phyloP scores from a whole-genome alignment of 2,329 filamentous ascomycete genomes.

The Sclerotinia subarctica region DNA sequence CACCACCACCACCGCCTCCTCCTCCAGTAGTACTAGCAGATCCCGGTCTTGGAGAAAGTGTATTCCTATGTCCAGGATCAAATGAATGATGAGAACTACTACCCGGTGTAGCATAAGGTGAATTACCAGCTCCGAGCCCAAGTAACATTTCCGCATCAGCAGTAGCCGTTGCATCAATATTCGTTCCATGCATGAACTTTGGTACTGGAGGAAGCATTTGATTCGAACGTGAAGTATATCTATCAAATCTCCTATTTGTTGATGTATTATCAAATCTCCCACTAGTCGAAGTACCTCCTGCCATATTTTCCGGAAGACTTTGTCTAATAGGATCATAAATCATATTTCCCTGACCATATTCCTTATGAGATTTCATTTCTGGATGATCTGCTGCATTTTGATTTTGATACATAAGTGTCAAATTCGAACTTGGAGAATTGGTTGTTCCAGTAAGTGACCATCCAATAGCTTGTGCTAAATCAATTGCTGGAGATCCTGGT shows the following conservation, averaged over 20 bases:
- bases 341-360: slow-evolving; percentile 51
- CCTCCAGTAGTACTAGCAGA: background rate
- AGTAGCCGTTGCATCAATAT: slow-evolving; percentile 40
- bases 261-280: slow-evolving; percentile 41
- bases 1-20: background rate
- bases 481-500: slow-evolving; percentile 45
- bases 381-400: slow-evolving; percentile 26
- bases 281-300: slow-evolving; percentile 46
- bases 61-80: slow-evolving; percentile 22
- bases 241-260: slow-evolving; percentile 35
- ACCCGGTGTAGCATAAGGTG: slow-evolving; percentile 37
- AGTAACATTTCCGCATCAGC: slow-evolving; percentile 48
- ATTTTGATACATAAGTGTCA: slow-evolving; percentile 68
- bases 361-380: slow-evolving; percentile 40
- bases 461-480: slow-evolving; percentile 60
- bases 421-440: slow-evolving; percentile 78
- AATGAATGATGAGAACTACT: slow-evolving; percentile 24
- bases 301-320: slow-evolving; percentile 47
- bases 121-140: slow-evolving; percentile 45
- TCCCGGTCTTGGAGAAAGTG: background rate
- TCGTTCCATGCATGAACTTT: slow-evolving; percentile 37
- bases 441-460: slow-evolving; percentile 87
- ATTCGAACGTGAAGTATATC: slow-evolving; percentile 24
- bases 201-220: slow-evolving; percentile 37
- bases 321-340: slow-evolving; percentile 59